A percentile compares a stretch with the other conserved stretches of the same genome.
Evolutionary conservation across 2,329 filamentous ascomycete genomes (phyloP).

Genomic region (Hansfordia pulvinata): DNA sequence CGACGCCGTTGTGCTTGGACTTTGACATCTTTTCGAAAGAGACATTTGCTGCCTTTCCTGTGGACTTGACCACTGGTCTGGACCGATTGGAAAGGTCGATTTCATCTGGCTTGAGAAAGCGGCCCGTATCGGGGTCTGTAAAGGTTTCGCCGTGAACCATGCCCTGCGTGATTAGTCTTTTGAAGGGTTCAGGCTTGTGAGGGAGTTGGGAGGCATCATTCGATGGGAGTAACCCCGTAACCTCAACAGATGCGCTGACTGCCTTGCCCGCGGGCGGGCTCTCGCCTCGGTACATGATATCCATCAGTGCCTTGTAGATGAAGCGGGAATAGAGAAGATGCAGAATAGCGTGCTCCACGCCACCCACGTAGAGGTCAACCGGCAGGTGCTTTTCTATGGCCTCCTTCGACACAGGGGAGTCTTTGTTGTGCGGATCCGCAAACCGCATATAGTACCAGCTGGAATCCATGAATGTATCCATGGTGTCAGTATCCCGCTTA

Average conservation of each 20-base stretch:
- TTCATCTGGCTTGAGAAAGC: conserved; percentile 65
- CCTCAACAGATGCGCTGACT: conserved; percentile 6
- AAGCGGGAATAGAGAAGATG: conserved; percentile 84
- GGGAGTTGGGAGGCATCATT: conserved; percentile 22
- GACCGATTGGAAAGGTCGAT: conserved; percentile 47
- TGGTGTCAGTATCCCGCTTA: conserved; percentile 79
- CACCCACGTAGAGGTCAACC: conserved; percentile 80
- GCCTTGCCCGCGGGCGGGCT: conserved; percentile 22
- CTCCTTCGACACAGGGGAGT: conserved; percentile 46
- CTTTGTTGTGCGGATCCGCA: conserved; percentile 52
- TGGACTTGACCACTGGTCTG: conserved; percentile 47
- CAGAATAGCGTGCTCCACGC: conserved; percentile 81
- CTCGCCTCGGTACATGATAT: conserved; percentile 35
- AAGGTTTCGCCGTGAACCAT: conserved; percentile 89
- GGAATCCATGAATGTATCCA: conserved; percentile 94
- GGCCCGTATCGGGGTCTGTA: conserved; percentile 58
- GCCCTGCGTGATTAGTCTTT: conserved; percentile 70
- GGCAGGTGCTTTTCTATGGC: conserved; percentile 46
- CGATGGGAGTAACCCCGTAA: no score
- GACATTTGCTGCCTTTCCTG: conserved; percentile 42
- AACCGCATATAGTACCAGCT: conserved; percentile 89
- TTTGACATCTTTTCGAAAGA: conserved; percentile 91
- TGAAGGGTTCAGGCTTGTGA: conserved; percentile 88
- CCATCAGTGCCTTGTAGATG: conserved; percentile 73
- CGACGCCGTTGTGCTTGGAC: conserved; percentile 84